Base-by-base conservation (phyloP, 305 asterid genomes). In the Solanum hybrid region DNA sequence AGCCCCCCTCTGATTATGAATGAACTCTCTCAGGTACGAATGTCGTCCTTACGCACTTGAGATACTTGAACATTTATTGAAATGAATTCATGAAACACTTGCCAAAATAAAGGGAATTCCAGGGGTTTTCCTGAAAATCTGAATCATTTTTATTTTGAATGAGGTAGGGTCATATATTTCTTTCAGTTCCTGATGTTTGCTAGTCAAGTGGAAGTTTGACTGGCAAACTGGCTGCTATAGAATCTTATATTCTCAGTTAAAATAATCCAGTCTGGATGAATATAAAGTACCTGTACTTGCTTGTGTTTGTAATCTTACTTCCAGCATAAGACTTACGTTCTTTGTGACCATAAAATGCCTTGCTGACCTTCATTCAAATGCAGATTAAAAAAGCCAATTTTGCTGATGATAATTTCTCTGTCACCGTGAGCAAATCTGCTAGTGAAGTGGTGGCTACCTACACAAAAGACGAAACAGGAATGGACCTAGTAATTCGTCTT, bases 361-460 rank as follows among this genome's bases (percentile, higher is more conserved):
- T 14, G 11, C 61, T 90, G 86, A 75, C 61, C 73, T 93, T 87
- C 88, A 89, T 87, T 92, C 88, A n/a, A 35, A 86, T 93, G 94
- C 98, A 97, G 99, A 94, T 97, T 90, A 97, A 96, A 95, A 96
- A 97, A 92, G 95, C 94, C 85, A 92, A 92, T 89, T 94, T 95
- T 91, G 95, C 95, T 39, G 98, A 96, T 93, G 98, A 97, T 31
- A 96, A 93, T 92, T 97, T 97, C 95, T 95, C 98, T 35, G 92
- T 97, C 67, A 94, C 94, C 88, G 98, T 97, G 93, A 97, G 99
- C 92, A 97, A 97, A 95, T 93, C 98, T 81, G 98, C 99, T 86
- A 94, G 95, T 95, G 99, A 97, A 93, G 95, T 97, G 57, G 98
- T 97, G 91, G 99, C 99, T 77, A 97, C 99, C 84, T 97, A 97